These are phyloP conservation scores for Podila epigama DNA, from an alignment of 192 early-diverging fungal genomes.

Conservation along the genomic window DNA sequence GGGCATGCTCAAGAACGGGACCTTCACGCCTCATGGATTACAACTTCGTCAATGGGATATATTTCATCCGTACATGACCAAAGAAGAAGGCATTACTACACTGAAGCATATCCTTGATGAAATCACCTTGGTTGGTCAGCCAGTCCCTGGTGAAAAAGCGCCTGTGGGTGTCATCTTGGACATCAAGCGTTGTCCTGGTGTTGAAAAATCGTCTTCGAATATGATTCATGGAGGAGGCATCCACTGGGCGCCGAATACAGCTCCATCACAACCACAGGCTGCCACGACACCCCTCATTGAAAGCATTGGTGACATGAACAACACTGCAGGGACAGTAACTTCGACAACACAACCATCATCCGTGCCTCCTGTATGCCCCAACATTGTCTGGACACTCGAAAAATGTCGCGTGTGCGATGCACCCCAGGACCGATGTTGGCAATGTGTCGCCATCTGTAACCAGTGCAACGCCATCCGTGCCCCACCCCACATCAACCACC, in stretches of 20 bases:
- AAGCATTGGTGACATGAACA: neutral
- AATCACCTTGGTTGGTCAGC: slow-evolving; percentile 18
- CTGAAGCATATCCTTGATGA: slow-evolving; percentile 42
- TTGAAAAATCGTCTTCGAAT: neutral
- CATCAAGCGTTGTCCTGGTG: slow-evolving; percentile 22
- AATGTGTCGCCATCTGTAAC: slow-evolving; percentile 37
- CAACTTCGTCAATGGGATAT: slow-evolving; percentile 42
- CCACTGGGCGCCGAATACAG: slow-evolving; percentile 18
- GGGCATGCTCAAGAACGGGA: slow-evolving; percentile 47
- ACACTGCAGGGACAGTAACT: neutral
- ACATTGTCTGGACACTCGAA: slow-evolving; percentile 42
- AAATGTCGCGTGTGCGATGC: slow-evolving; percentile 45
- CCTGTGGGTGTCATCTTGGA: slow-evolving; percentile 20
- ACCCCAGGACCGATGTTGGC: slow-evolving; percentile 44
- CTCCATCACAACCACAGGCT: neutral
- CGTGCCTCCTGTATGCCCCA: slow-evolving; percentile 16
- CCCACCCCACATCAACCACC: slow-evolving; percentile 51
- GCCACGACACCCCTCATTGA: neutral
- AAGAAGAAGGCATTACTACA: slow-evolving; percentile 40
- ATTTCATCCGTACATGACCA: slow-evolving; percentile 56
- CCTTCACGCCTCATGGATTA: slow-evolving; percentile 34
- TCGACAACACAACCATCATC: neutral
- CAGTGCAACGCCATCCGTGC: slow-evolving; percentile 26
- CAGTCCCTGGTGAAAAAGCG: too few species aligned
- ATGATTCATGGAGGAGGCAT: slow-evolving; percentile 1